Conservation (phyloP, 2,329 filamentous ascomycete genomes). For the Talaromyces sp. region DNA sequence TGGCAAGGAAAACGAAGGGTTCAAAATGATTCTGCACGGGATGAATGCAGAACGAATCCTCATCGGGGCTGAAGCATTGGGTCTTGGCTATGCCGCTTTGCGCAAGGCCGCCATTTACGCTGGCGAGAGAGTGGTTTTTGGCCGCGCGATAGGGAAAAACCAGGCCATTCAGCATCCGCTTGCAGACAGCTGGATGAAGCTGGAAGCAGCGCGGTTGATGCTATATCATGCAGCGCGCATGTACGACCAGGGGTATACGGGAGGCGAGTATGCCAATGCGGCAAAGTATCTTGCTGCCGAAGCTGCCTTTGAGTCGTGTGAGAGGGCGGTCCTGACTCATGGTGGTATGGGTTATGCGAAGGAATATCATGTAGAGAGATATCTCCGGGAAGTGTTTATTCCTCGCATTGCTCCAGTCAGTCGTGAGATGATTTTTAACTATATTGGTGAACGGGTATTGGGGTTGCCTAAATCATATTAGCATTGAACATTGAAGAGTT, state of each 20-base stretch:
- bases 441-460: constrained; percentile 32
- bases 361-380: constrained; percentile 56
- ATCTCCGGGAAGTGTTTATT: constrained; percentile 52
- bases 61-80: constrained; percentile 37
- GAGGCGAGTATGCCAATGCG: constrained; percentile 52
- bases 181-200: constrained; percentile 52
- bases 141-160: constrained; percentile 49
- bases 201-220: constrained; percentile 53
- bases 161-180: constrained; percentile 54
- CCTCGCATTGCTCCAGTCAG: constrained; percentile 54
- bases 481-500: neutral
- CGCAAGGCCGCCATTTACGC: constrained; percentile 43
- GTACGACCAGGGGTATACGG: constrained; percentile 48
- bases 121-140: constrained; percentile 31
- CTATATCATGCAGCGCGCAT: constrained; percentile 53
- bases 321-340: constrained; percentile 49
- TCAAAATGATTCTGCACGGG: constrained; percentile 39
- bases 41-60: constrained; percentile 36
- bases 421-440: constrained; percentile 40
- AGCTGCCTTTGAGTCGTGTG: constrained; percentile 52
- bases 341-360: constrained; percentile 56
- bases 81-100: constrained; percentile 41
- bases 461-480: constrained; percentile 32
- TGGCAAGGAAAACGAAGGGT: constrained; percentile 39
- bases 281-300: constrained; percentile 57